phyloP scores from a whole-genome alignment of 345 rosid genomes.

The Schrenkiella parvula region DNA sequence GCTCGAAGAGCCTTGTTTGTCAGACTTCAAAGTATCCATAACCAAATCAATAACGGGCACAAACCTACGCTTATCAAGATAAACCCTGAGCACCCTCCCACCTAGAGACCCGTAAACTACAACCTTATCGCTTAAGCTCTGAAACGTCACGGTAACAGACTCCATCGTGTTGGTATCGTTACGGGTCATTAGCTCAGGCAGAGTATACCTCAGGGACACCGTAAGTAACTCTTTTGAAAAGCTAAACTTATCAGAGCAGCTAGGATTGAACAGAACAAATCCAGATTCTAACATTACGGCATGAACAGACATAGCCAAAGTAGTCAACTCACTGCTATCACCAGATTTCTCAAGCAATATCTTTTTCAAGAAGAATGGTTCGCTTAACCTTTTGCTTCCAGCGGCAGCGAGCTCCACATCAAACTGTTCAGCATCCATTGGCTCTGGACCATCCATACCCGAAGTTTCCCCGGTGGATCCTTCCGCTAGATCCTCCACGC shows the following conservation, averaged over 20 bases:
- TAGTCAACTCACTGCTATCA: conserved; percentile 37
- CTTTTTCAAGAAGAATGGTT: conserved; percentile 58
- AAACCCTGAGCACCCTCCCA: conserved; percentile 30
- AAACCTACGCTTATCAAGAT: conserved; percentile 44
- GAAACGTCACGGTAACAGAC: conserved; percentile 46
- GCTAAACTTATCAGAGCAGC: conserved; percentile 41
- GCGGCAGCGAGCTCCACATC: conserved; percentile 3
- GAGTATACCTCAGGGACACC: conserved; percentile 49
- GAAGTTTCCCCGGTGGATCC: neutral
- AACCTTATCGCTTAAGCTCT: conserved; percentile 43
- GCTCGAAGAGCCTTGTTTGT: conserved; percentile 10
- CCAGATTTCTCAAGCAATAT: conserved; percentile 48
- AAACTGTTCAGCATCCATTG: conserved; percentile 23
- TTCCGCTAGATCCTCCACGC: neutral
- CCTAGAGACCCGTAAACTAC: conserved; percentile 52
- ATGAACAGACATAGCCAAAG: conserved; percentile 52
- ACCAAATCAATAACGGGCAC: conserved; percentile 38
- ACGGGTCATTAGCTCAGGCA: conserved; percentile 41
- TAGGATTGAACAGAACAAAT: conserved; percentile 43
- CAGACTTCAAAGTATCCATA: conserved; percentile 20
- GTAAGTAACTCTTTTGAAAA: conserved; percentile 44
- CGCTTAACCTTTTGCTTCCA: conserved; percentile 36
- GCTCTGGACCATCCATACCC: neutral
- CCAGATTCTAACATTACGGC: conserved; percentile 75
- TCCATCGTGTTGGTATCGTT: conserved; percentile 20